Base-by-base conservation (phyloP, 83 land plant genomes). In the Isoetes engelmannii region DNA sequence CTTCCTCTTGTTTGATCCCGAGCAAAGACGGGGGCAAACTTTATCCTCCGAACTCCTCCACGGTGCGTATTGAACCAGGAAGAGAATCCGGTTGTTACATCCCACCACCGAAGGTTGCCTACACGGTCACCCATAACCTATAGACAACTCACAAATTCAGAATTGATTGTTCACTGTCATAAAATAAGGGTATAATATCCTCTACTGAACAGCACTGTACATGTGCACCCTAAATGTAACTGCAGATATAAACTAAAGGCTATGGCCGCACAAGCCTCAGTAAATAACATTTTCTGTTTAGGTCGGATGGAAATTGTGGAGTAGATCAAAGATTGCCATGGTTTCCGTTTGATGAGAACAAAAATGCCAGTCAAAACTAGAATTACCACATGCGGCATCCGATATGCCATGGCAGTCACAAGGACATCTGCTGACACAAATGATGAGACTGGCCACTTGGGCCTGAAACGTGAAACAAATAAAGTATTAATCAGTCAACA, bases 41-140 rank as follows among this genome's bases (percentile, higher is more conserved):
- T 94, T 71, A 94, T 94, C 47, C 98, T 79, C 44, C 97, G 81
- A 66, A 94, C 85, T 50, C 92, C 96, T 48, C 93, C 98, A 59
- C 84, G 82, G 69, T 90, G 96, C 21, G 97, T 88, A 65, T 85
- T 87, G 69, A 94, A 90, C 45, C 84, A 86, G 17, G 98, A 94
- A 55, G 98, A 94, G 44, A 78, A 81, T 13, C 98, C 98, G 63
- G 87, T 73, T 13, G 72, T 80, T 21, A 94, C 98, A 85, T 94
- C 98, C 98, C 98, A 94, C 98, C 98, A 94, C 4, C 98, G 81
- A 71, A 94, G 84, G 63, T 79, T 87, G 12, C 98, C 98, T 58
- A 85, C 71, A 46, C 96, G 83, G 75, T 94, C 96, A 41, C 98
- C 98, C 96, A 94, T 94, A 17, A 94, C 98, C 98, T 94, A 70